These are phyloP conservation scores for Coccinonectria pachysandricola DNA, from an alignment of 2,329 filamentous ascomycete species.

Conservation along the genomic window DNA sequence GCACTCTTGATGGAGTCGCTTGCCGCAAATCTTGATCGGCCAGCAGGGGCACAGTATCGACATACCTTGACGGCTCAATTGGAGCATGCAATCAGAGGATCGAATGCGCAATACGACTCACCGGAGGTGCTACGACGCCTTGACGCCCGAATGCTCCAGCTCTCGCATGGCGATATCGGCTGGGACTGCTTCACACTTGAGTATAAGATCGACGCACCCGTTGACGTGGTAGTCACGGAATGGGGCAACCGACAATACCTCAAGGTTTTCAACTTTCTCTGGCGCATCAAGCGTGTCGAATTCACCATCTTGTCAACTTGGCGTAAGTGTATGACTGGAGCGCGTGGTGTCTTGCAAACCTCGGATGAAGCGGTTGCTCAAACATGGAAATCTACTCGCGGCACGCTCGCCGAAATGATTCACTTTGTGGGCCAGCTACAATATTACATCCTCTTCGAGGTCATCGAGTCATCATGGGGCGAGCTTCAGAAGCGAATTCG, in stretches of 20 bases:
- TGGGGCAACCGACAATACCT: conserved; percentile 95
- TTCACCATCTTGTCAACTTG: conserved; percentile 86
- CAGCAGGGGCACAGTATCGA: conserved; percentile 92
- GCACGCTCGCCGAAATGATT: conserved; percentile 91
- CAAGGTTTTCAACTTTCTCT: conserved; percentile 98
- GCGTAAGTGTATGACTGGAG: conserved; percentile 91
- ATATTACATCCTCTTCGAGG: conserved; percentile 97
- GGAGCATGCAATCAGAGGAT: conserved; percentile 92
- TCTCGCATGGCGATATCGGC: conserved; percentile 92
- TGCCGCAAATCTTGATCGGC: conserved; percentile 82
- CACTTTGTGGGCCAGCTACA: conserved; percentile 96
- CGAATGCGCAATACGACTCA: conserved; percentile 92
- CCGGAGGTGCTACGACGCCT: conserved; percentile 83
- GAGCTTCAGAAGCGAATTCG: conserved; percentile 74
- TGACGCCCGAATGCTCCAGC: conserved; percentile 95
- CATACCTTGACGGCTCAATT: conserved; percentile 96
- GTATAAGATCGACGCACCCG: conserved; percentile 93
- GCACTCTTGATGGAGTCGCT: conserved; percentile 94
- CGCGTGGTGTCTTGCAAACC: conserved; percentile 77
- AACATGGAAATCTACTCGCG: conserved; percentile 85
- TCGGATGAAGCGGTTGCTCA: conserved; percentile 57
- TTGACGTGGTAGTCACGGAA: conserved; percentile 93
- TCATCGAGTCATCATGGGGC: conserved; percentile 94
- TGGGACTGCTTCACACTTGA: conserved; percentile 99
- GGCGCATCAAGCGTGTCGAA: conserved; percentile 95